Conservation (phyloP, 2,329 filamentous ascomycete species). For the Pseudogymnoascus sp. region DNA sequence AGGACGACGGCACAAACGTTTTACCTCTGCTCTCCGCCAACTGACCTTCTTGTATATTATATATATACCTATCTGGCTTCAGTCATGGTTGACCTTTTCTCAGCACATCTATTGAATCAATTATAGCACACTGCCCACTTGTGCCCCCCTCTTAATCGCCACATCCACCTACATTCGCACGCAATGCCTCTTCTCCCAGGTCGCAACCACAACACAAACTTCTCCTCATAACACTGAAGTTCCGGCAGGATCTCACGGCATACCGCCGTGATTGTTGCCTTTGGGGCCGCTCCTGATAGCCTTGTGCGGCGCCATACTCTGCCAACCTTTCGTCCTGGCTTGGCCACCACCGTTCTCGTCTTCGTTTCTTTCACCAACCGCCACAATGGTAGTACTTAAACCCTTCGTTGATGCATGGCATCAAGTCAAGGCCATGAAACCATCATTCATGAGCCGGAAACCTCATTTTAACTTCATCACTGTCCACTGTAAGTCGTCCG, state of each 20-base stretch:
- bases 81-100: not conserved
- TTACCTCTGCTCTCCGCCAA: not conserved
- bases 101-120: not conserved
- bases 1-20: not conserved
- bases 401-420: constrained; percentile 26
- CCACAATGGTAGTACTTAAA: not conserved
- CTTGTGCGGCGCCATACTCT: not conserved
- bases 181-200: not conserved
- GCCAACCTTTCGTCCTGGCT: not conserved
- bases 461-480: constrained; percentile 76
- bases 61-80: not conserved
- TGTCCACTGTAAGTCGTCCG: constrained; percentile 57
- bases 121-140: not conserved
- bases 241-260: not conserved
- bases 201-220: not conserved
- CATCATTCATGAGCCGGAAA: constrained; percentile 49
- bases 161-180: not conserved
- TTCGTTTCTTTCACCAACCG: not conserved
- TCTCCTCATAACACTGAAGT: not conserved
- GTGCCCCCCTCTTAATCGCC: not conserved
- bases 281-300: not conserved
- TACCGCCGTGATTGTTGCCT: not conserved
- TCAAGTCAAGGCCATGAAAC: constrained; percentile 43
- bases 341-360: not conserved
- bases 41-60: not conserved